Conservation (phyloP, 495 filamentous ascomycete species). For the Penicillium roqueforti region DNA sequence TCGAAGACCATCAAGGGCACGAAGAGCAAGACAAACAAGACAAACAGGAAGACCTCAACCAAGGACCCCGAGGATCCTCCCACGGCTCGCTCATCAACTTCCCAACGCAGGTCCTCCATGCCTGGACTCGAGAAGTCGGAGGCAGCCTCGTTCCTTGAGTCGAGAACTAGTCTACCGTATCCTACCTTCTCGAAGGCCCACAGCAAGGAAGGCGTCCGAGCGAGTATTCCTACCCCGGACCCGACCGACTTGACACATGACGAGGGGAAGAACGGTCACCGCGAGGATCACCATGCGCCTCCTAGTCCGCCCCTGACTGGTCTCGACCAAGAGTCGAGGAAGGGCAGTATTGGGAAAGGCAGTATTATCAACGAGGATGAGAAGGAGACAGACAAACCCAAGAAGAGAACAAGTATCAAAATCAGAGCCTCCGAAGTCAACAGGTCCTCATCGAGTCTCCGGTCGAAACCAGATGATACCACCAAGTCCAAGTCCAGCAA, state of each 20-base stretch:
- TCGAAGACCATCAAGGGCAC: slow-evolving; percentile 15
- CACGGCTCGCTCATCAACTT: slow-evolving; percentile 37
- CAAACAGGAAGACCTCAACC: slow-evolving; percentile 32
- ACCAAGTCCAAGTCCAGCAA: slow-evolving; percentile 35
- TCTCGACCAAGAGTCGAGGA: slow-evolving; percentile 45
- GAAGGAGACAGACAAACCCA: slow-evolving; percentile 35
- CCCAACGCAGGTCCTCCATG: slow-evolving; percentile 49
- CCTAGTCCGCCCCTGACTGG: slow-evolving; percentile 63
- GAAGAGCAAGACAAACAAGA: slow-evolving; percentile 15
- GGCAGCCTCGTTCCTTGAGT: slow-evolving; percentile 46
- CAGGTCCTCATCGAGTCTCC: slow-evolving; percentile 41
- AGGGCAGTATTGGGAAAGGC: slow-evolving; percentile 42
- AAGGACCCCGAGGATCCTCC: slow-evolving; percentile 42
- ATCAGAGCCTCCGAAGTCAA: slow-evolving; percentile 38
- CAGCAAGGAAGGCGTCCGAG: slow-evolving; percentile 75
- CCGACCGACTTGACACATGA: slow-evolving; percentile 66
- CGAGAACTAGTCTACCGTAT: slow-evolving; percentile 67
- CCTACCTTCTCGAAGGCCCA: slow-evolving; percentile 84
- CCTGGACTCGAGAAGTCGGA: slow-evolving; percentile 41
- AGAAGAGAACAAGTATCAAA: slow-evolving; percentile 36
- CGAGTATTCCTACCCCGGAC: slow-evolving; percentile 72
- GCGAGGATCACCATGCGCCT: slow-evolving; percentile 42
- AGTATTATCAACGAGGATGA: slow-evolving; percentile 41
- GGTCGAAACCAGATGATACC: slow-evolving; percentile 36
- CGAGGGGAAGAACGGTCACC: slow-evolving; percentile 26